Percentiles rank a stretch among this genome's conserved stretches.
Conservation (phyloP, 1,139 yeast genomes). For the Pichia sp. region DNA sequence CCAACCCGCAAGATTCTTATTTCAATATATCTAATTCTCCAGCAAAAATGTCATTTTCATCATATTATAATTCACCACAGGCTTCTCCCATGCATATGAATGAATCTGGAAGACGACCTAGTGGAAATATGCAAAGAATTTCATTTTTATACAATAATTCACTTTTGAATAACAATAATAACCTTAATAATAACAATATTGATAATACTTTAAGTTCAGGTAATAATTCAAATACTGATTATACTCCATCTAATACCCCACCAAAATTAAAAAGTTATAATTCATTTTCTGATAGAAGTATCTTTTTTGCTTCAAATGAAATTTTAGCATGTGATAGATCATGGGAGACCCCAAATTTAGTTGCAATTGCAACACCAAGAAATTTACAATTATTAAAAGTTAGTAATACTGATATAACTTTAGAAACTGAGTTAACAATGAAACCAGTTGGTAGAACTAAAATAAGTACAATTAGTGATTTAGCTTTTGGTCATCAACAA, state of each 20-base stretch:
- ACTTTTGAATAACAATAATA: background rate
- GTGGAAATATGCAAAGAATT: conserved; percentile 31
- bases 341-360: conserved; percentile 37
- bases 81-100: conserved; percentile 20
- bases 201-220: background rate
- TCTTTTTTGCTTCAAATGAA: conserved; percentile 29
- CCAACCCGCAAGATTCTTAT: background rate
- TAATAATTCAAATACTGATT: background rate
- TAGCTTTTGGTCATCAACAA: conserved; percentile 40
- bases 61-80: conserved; percentile 11
- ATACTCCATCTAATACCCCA: background rate
- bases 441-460: conserved; percentile 32
- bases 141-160: conserved; percentile 27
- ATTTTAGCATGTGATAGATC: conserved; percentile 36
- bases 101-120: conserved; percentile 23
- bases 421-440: conserved; percentile 31
- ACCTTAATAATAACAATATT: background rate
- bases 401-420: conserved; percentile 32
- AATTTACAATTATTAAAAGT: conserved; percentile 45
- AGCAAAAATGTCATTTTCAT: background rate
- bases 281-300: conserved; percentile 19
- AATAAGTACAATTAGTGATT: conserved; percentile 43
- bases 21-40: background rate
- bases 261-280: background rate
- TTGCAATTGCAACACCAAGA: conserved; percentile 56